Percentiles rank a stretch among this genome's conserved stretches.
phyloP scores from a whole-genome alignment of 2,329 filamentous ascomycete genomes.

The Aciculosporium take region DNA sequence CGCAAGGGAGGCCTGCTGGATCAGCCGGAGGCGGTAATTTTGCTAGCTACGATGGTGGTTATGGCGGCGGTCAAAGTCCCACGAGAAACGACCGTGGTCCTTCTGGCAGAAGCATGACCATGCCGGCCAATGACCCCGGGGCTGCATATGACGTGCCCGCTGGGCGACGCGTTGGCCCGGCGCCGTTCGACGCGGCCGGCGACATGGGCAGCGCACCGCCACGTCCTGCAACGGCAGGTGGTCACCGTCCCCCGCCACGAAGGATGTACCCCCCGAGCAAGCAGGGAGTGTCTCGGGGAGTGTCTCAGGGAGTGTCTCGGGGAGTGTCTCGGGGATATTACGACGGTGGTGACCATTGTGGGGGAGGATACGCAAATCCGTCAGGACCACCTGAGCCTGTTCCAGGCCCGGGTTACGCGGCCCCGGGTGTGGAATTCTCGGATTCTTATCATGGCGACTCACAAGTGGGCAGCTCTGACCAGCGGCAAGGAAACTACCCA shows the following conservation, averaged over 20 bases:
- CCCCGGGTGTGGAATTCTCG: conserved; percentile 37
- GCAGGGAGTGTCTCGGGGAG: conserved; percentile 24
- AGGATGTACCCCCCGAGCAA: conserved; percentile 30
- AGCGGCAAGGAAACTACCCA: conserved; percentile 11
- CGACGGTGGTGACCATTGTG: conserved; percentile 15
- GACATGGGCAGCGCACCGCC: conserved; percentile 30
- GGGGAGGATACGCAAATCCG: conserved; percentile 19
- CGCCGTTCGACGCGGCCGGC: conserved; percentile 30
- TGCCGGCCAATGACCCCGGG: conserved; percentile 37
- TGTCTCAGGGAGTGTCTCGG: no score
- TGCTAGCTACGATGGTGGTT: conserved; percentile 15
- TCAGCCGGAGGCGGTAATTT: conserved; percentile 13
- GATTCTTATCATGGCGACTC: conserved; percentile 37
- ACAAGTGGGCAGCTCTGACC: conserved; percentile 14
- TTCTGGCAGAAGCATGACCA: conserved; percentile 45
- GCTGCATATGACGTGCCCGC: conserved; percentile 23
- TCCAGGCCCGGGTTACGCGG: conserved; percentile 5
- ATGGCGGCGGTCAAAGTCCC: conserved; percentile 16
- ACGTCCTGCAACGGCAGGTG: conserved; percentile 41
- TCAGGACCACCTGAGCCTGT: conserved; percentile 7
- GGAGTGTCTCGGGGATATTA: conserved; percentile 22
- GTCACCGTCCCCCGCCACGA: conserved; percentile 37
- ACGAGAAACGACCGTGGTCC: conserved; percentile 31
- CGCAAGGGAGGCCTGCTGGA: conserved; percentile 15
- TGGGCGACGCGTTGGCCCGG: conserved; percentile 27